Evolutionary conservation across 345 rosid genomes (phyloP), one percentile per base, ranked within the genome.

Genomic region (Carallia pectinifolia): DNA sequence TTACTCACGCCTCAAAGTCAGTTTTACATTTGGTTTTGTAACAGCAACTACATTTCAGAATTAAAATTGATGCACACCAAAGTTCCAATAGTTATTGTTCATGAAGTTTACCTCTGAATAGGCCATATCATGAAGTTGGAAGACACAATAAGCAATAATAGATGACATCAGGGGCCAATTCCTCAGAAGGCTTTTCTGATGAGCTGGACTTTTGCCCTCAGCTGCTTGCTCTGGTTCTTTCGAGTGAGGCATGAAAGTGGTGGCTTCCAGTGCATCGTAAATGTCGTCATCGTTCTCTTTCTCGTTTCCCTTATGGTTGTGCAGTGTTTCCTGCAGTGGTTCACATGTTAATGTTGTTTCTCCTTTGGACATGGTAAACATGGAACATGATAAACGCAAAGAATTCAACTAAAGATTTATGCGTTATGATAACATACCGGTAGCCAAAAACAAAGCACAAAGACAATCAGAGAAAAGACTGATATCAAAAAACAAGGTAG

Each of bases 401-500:
- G 30, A 61, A 61, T 23, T 18, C 34, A n/a, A 36, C 30, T 10
- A 7, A 37, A 62, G 5, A 61, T 36, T 29, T 16, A 53, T 17
- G 56, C 44, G 52, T 19, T 19, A 10, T 29, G 44, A 64, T 47
- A 60, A 86, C 87, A 53, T 80, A 91, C 93, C 78, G 93, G 97
- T 5, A 91, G 85, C 80, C 78, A 86, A 70, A 67, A 81, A 58
- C 84, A 81, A 64, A 76, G 59, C 36, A 80, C 53, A 73, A 81
- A 56, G 53, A 83, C 90, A 59, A 71, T 87, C 5, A 81, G 33
- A 38, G 93, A 70, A 72, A 81, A 88, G 53, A 84, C 65, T 27
- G 96, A 86, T 86, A 91, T 91, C 48, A 84, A 66, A 53, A 88
- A 84, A 83, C 89, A 86, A 19, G 97, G 96, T 53, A 91, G 79